Conservation (phyloP, 345 rosid genomes). For the Mallotus nudiflorus region DNA sequence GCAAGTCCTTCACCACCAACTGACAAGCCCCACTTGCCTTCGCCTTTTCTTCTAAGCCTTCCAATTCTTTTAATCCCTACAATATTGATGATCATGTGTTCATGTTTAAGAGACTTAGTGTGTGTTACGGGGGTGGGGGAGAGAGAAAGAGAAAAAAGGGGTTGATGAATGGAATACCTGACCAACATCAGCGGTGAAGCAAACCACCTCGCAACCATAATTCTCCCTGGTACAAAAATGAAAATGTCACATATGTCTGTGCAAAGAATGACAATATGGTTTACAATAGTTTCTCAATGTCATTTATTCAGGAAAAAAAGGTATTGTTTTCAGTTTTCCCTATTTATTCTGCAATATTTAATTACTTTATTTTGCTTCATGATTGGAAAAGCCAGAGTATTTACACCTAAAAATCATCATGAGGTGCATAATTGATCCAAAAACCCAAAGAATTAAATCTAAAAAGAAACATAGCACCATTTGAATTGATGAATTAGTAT, state of each 20-base stretch:
- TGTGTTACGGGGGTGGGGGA: background rate
- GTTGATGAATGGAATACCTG: constrained; percentile 54
- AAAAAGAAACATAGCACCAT: background rate
- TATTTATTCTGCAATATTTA: background rate
- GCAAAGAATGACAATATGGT: background rate
- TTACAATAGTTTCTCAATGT: background rate
- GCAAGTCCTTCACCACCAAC: constrained; percentile 84
- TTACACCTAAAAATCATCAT: background rate
- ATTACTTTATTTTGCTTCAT: background rate
- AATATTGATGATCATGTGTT: constrained; percentile 20
- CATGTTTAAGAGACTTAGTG: background rate
- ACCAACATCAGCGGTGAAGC: constrained; percentile 99
- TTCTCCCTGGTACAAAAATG: constrained; percentile 63
- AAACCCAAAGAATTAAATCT: background rate
- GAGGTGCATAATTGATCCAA: background rate
- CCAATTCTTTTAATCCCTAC: constrained; percentile 81
- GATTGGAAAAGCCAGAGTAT: background rate
- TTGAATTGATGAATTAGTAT: background rate
- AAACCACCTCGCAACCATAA: constrained; percentile 98
- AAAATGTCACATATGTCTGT: background rate
- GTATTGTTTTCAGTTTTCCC: background rate
- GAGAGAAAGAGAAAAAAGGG: background rate
- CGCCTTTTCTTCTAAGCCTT: constrained; percentile 93
- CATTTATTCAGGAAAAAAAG: background rate
- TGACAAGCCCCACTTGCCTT: constrained; percentile 97